Evolutionary conservation across 2,329 filamentous ascomycete genomes (phyloP).

Genomic region (Penicillium oxalicum): DNA sequence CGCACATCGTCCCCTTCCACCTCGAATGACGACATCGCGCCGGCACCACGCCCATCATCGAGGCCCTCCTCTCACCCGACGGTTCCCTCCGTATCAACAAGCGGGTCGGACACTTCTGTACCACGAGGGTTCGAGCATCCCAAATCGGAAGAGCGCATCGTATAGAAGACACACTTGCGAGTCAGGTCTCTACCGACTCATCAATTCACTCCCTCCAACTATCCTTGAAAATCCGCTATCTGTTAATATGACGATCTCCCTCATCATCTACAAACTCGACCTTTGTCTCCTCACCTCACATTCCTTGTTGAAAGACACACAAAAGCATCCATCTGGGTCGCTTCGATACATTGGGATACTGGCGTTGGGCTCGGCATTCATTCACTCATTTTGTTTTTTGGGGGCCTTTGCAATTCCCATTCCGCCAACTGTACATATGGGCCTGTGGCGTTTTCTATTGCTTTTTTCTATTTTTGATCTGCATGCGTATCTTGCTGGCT

Average conservation of each 20-base stretch:
- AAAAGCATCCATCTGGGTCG: neutral
- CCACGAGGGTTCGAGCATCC: slow-evolving; percentile 48
- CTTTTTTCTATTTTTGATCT: neutral
- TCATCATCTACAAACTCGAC: too few species aligned
- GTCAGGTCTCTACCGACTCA: neutral
- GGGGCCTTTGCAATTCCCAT: neutral
- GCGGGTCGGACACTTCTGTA: slow-evolving; percentile 40
- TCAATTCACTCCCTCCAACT: neutral
- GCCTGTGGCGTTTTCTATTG: neutral
- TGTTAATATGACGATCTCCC: too few species aligned
- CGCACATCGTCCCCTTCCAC: neutral
- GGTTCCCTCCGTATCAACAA: neutral
- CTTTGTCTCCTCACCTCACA: neutral
- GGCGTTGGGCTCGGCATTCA: slow-evolving; percentile 5
- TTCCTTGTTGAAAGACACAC: slow-evolving; percentile 1
- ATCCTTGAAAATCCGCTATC: too few species aligned
- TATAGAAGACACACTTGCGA: neutral
- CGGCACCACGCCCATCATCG: neutral
- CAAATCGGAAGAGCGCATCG: neutral
- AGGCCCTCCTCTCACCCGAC: neutral
- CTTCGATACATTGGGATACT: slow-evolving; percentile 7
- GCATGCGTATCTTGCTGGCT: neutral
- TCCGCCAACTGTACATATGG: slow-evolving; percentile 2
- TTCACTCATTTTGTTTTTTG: too few species aligned
- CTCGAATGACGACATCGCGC: neutral